Evolutionary conservation across 495 filamentous ascomycete species (phyloP), one percentile per base, ranked within the genome.

Genomic region (Bacidia rubella): DNA sequence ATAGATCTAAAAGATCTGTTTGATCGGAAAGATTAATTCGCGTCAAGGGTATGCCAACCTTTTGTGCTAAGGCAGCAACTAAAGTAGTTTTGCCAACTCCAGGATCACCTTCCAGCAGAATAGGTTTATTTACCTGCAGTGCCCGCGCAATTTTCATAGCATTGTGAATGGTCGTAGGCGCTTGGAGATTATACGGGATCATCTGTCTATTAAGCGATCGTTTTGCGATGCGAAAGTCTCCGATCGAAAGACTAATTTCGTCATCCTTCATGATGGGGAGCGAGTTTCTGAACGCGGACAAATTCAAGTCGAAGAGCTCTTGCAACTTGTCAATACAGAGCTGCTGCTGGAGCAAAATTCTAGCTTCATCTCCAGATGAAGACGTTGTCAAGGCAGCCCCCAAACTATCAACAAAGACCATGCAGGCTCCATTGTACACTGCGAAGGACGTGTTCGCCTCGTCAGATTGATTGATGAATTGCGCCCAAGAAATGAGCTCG

Each of bases 61-160:
- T 79, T 55, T 74, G 74, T 1, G 92, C 86, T 47, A 97, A 74
- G 3, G 89, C 90, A 19, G 81, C 82, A 3, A 99, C 75, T 7
- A 99, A 76, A 15, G 88, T 93, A 0, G 93, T 99, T 68, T 99
- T 99, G 44, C 93, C 93, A 42, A 99, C 93, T 58, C 93, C 93
- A 20, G 93, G 93, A 57, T 83, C 95, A 29, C 93, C 93, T 68
- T 99, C 93, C 22, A 99, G 72, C 20, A 99, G 72, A 49, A 97
- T 89, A 23, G 93, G 89, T 58, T 94, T 96, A 21, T 78, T 74
- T 1, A 92, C 75, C 60, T 93, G 88, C 47, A 97, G 70, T n/a
- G 92, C 93, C 50, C 93, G 78, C 46, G 89, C 74, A 24, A 99
- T 83, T 63, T 90, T 75, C 75, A 97, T 89, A 2, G 82, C 84